phyloP scores from a whole-genome alignment of 208 protist species.

The Leishmania arabica region DNA sequence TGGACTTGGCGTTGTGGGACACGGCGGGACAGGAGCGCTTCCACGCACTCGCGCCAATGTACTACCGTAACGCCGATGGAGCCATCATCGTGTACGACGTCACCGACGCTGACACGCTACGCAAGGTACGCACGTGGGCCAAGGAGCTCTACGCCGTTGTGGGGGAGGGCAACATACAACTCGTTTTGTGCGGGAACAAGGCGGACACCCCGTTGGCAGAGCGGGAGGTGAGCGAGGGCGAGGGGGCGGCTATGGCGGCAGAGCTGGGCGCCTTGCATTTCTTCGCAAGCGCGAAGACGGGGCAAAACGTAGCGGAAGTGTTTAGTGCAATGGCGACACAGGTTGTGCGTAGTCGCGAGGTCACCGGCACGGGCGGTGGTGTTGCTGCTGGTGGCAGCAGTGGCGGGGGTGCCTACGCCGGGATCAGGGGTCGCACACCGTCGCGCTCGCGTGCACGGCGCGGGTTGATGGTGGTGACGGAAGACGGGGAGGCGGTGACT shows the following conservation, averaged over 20 bases:
- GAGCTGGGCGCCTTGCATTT: slow-evolving; percentile 68
- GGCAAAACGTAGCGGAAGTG: slow-evolving; percentile 58
- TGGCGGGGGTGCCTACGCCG: background rate
- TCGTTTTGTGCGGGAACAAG: slow-evolving; percentile 96
- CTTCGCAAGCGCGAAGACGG: slow-evolving; percentile 71
- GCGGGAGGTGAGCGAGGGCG: slow-evolving; percentile 68
- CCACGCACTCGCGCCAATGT: slow-evolving; percentile 85
- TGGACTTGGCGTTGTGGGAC: slow-evolving; percentile 96
- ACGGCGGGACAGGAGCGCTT: slow-evolving; percentile 98
- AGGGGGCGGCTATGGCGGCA: slow-evolving; percentile 65
- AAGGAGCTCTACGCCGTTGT: slow-evolving; percentile 93
- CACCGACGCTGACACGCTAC: slow-evolving; percentile 93
- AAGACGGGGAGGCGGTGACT: slow-evolving; percentile 27
- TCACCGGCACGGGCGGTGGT: background rate
- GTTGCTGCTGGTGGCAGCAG: background rate
- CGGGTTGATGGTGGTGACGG: slow-evolving; percentile 42
- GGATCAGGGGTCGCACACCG: background rate
- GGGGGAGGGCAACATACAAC: slow-evolving; percentile 82
- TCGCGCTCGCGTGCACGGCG: slow-evolving; percentile 32
- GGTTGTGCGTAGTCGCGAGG: slow-evolving; percentile 33
- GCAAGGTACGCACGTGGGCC: slow-evolving; percentile 95
- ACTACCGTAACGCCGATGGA: slow-evolving; percentile 82
- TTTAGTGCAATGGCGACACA: slow-evolving; percentile 70
- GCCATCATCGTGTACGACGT: slow-evolving; percentile 97
- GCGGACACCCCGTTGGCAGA: slow-evolving; percentile 73